Evolutionary conservation across 2,329 filamentous ascomycete species (phyloP).

Genomic region (Penicillium occitanis): DNA sequence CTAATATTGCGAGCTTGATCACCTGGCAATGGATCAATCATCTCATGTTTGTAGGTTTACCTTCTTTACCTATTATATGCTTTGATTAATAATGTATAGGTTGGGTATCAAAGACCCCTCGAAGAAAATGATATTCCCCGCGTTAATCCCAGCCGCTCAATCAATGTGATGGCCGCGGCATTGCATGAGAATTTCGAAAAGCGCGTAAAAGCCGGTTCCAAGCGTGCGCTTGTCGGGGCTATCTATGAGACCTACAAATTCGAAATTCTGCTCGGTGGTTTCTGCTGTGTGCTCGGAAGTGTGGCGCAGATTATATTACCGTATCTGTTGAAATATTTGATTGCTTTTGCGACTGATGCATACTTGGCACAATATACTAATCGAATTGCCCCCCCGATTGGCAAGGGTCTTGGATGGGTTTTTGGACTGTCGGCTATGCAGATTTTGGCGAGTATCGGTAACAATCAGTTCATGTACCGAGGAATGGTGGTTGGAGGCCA

Average conservation of each 20-base stretch:
- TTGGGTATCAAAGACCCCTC: slow-evolving; percentile 77
- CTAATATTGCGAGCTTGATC: slow-evolving; percentile 68
- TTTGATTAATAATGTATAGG: slow-evolving; percentile 42
- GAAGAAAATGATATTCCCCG: slow-evolving; percentile 79
- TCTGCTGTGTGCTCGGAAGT: slow-evolving; percentile 68
- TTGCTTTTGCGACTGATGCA: slow-evolving; percentile 75
- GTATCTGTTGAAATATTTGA: slow-evolving; percentile 80
- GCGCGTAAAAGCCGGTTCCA: slow-evolving; percentile 63
- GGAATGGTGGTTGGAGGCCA: slow-evolving; percentile 88
- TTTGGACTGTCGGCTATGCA: slow-evolving; percentile 83
- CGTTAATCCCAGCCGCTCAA: slow-evolving; percentile 73
- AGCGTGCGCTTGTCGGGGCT: slow-evolving; percentile 72
- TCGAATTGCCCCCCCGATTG: slow-evolving; percentile 62
- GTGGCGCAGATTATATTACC: slow-evolving; percentile 74
- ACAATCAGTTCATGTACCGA: slow-evolving; percentile 85
- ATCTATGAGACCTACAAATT: slow-evolving; percentile 77
- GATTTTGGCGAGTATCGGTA: slow-evolving; percentile 72
- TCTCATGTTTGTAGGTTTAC: slow-evolving; percentile 66
- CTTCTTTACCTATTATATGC: neutral
- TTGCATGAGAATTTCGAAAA: slow-evolving; percentile 67
- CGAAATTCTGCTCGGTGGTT: slow-evolving; percentile 78
- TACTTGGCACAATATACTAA: slow-evolving; percentile 60
- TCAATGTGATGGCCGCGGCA: slow-evolving; percentile 64
- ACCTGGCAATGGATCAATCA: slow-evolving; percentile 86
- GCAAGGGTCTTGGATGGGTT: slow-evolving; percentile 73